Conservation (phyloP, 202 grass and related monocot genomes). For the Digitaria exilis region DNA sequence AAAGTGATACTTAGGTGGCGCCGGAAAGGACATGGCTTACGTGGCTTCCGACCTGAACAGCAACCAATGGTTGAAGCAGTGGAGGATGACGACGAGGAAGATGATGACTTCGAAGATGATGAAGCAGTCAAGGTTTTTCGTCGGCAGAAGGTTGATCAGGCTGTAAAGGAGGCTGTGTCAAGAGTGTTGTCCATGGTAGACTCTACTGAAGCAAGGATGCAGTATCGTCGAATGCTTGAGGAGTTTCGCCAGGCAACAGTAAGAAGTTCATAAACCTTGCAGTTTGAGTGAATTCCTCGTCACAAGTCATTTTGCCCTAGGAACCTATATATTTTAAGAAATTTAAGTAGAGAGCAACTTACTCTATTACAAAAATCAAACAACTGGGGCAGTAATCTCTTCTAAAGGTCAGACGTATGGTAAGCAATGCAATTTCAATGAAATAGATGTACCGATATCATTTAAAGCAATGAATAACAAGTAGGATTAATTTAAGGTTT, state of each 20-base stretch:
- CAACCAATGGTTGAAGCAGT: conserved; percentile 35
- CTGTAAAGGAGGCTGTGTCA: conserved; percentile 78
- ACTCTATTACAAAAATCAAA: background rate
- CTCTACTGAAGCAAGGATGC: conserved; percentile 81
- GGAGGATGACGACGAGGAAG: conserved; percentile 52
- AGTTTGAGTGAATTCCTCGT: conserved; percentile 19
- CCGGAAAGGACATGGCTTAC: conserved; percentile 75
- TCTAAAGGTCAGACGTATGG: background rate
- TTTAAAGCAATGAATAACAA: conserved; percentile 1
- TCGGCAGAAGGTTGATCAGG: conserved; percentile 85
- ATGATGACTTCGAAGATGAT: conserved; percentile 65
- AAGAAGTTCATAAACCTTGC: conserved; percentile 32
- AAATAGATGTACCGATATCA: background rate
- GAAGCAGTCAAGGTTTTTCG: conserved; percentile 80
- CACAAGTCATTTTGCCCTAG: conserved; percentile 8
- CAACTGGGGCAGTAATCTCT: background rate
- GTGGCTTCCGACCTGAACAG: conserved; percentile 78
- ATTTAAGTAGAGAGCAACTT: conserved; percentile 17
- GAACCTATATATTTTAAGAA: conserved; percentile 8
- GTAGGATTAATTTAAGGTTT: conserved; percentile 1
- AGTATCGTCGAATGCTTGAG: conserved; percentile 92
- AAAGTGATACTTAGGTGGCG: conserved; percentile 98
- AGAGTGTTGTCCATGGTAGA: conserved; percentile 92
- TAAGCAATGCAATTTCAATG: background rate
- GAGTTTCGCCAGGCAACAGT: conserved; percentile 82